Conservation (phyloP, 108 stramenopile species). For the Cyclotella atomus region DNA sequence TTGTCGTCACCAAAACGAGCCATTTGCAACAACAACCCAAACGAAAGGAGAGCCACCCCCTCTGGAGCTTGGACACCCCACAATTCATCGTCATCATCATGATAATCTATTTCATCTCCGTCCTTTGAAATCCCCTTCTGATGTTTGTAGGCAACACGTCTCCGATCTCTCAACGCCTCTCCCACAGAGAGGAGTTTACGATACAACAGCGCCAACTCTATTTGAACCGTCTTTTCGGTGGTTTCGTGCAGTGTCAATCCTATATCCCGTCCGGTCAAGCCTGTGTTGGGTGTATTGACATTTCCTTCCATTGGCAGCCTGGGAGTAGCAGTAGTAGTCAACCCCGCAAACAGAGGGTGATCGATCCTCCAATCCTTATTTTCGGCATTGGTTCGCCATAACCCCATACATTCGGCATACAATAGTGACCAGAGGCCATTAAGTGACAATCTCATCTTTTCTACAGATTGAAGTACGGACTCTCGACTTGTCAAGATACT, state of each 20-base stretch:
- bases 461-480: background rate
- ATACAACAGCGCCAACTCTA: slow-evolving; percentile 24
- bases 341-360: slow-evolving; percentile 58
- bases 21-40: slow-evolving; percentile 65
- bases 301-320: background rate
- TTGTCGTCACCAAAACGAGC: slow-evolving; percentile 15
- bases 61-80: slow-evolving; percentile 46
- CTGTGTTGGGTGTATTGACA: background rate
- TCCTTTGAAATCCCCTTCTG: background rate
- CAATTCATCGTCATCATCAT: slow-evolving; percentile 23
- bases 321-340: slow-evolving; percentile 3
- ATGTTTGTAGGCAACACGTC: slow-evolving; percentile 23
- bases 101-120: too few relatives aligned
- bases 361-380: slow-evolving; percentile 35
- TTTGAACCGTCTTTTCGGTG: too few relatives aligned
- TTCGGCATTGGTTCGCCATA: slow-evolving; percentile 53
- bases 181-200: slow-evolving; percentile 20
- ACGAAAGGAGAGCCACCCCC: slow-evolving; percentile 58
- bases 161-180: slow-evolving; percentile 27
- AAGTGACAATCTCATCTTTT: slow-evolving; percentile 15
- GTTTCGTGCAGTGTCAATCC: background rate
- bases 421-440: slow-evolving; percentile 58
- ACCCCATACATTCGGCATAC: slow-evolving; percentile 62
- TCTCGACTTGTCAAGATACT: background rate
- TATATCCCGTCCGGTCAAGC: background rate